phyloP scores from a whole-genome alignment of 495 filamentous ascomycete species.

The Podospora pseudopauciseta region DNA sequence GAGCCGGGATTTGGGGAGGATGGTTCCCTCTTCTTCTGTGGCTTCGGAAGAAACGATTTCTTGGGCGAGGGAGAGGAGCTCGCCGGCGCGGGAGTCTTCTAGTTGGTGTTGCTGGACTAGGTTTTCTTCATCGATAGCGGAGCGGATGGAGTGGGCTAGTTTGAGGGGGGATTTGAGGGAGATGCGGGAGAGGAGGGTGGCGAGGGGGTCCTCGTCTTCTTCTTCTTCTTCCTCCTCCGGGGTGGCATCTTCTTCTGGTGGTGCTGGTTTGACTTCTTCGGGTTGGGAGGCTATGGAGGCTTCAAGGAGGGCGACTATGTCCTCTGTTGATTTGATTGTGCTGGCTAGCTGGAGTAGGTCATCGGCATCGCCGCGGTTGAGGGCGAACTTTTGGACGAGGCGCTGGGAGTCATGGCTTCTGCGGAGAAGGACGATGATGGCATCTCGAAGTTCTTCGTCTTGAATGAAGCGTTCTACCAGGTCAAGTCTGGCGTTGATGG shows the following conservation, averaged over 20 bases:
- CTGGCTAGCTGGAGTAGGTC: constrained; percentile 78
- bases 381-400: constrained; percentile 85
- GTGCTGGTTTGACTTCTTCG: too few relatives aligned
- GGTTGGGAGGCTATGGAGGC: constrained; percentile 17
- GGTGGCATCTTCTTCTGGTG: background rate
- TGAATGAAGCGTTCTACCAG: constrained; percentile 71
- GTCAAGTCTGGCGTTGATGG: constrained; percentile 78
- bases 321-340: constrained; percentile 74
- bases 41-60: constrained; percentile 62
- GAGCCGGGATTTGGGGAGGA: constrained; percentile 38
- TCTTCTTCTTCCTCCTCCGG: constrained; percentile 6
- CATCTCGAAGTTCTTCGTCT: constrained; percentile 60
- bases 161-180: constrained; percentile 62
- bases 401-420: constrained; percentile 82
- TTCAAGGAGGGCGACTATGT: constrained; percentile 51
- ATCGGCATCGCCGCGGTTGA: constrained; percentile 90
- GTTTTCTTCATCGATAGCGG: constrained; percentile 90
- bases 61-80: constrained; percentile 65
- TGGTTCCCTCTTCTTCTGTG: constrained; percentile 35
- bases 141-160: constrained; percentile 66
- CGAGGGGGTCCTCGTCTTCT: constrained; percentile 40
- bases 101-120: constrained; percentile 72
- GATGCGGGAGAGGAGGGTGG: constrained; percentile 56
- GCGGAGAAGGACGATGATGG: constrained; percentile 62
- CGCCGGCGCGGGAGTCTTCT: constrained; percentile 65